Percentiles rank a stretch among this genome's conserved stretches.
phyloP scores from a whole-genome alignment of 164 flowering plant genomes.

The Santalum album region DNA sequence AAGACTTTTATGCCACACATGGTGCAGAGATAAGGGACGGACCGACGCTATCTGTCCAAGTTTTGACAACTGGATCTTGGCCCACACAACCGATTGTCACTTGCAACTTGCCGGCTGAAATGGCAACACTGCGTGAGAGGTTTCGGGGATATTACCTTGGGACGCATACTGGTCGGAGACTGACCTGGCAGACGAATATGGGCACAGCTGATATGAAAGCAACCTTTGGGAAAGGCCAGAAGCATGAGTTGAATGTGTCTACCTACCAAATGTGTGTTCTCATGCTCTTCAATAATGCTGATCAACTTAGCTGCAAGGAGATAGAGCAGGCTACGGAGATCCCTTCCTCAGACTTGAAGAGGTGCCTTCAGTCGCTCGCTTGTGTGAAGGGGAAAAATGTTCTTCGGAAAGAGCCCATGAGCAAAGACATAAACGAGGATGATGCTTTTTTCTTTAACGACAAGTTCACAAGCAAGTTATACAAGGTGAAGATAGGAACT shows the following conservation, averaged over 20 bases:
- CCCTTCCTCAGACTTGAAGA: conserved; percentile 47
- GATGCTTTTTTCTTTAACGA: conserved; percentile 79
- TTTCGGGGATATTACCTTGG: conserved; percentile 43
- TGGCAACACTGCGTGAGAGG: conserved; percentile 36
- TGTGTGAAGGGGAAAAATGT: conserved; percentile 71
- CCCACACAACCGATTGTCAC: conserved; percentile 51
- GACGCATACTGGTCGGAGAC: conserved; percentile 43
- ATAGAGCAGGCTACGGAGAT: conserved; percentile 63
- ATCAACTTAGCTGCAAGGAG: conserved; percentile 35
- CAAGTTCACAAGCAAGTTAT: conserved; percentile 74
- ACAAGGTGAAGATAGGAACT: conserved; percentile 89
- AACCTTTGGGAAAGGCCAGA: conserved; percentile 66
- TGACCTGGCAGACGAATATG: conserved; percentile 52
- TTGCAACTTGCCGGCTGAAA: conserved; percentile 65
- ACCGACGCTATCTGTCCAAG: conserved; percentile 65
- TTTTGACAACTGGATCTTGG: conserved; percentile 63
- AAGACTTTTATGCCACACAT: conserved; percentile 42
- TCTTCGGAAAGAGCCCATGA: conserved; percentile 86
- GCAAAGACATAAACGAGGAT: conserved; percentile 81
- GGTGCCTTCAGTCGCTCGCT: conserved; percentile 61
- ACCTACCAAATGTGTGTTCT: conserved; percentile 74
- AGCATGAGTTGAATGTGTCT: conserved; percentile 88
- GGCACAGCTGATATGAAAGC: conserved; percentile 45
- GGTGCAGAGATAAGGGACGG: conserved; percentile 53
- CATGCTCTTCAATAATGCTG: conserved; percentile 51